Conservation (phyloP, 805 yeast genomes). For the Cyberlindnera xylosilytica region DNA sequence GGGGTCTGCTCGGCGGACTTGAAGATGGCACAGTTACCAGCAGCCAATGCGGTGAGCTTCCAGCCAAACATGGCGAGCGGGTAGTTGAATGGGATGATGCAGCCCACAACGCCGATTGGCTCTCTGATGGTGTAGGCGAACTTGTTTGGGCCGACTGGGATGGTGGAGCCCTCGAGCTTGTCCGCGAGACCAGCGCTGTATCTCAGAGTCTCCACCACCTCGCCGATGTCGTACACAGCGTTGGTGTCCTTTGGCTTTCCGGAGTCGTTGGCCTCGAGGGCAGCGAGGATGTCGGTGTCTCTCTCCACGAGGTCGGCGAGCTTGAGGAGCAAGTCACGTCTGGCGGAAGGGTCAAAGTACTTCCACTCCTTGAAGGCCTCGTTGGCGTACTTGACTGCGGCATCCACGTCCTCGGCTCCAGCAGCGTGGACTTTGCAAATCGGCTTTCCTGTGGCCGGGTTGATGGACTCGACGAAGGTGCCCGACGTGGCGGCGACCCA, state of each 20-base stretch:
- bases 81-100: constrained; percentile 52
- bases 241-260: constrained; percentile 55
- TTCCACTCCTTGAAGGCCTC: constrained; percentile 52
- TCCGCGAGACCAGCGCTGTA: constrained; percentile 78
- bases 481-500: constrained; percentile 55
- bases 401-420: constrained; percentile 47
- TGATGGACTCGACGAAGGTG: constrained; percentile 32
- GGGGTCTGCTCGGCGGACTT: constrained; percentile 52
- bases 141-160: constrained; percentile 56
- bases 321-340: constrained; percentile 45
- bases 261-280: constrained; percentile 55
- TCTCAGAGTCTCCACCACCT: constrained; percentile 52
- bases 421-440: constrained; percentile 52
- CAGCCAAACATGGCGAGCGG: constrained; percentile 49
- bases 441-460: constrained; percentile 53
- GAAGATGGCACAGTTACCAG: constrained; percentile 46
- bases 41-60: constrained; percentile 47
- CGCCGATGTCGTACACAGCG: constrained; percentile 58
- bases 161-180: constrained; percentile 60
- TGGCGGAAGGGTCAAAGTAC: constrained; percentile 40
- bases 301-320: constrained; percentile 48
- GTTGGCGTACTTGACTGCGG: constrained; percentile 51
- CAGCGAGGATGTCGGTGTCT: constrained; percentile 48
- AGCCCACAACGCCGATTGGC: constrained; percentile 52
- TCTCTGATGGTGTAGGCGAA: constrained; percentile 52